Percentiles rank a stretch among this genome's conserved stretches.
These are phyloP conservation scores for Talaromyces thailandensis DNA, from an alignment of 495 filamentous ascomycete species.

Conservation along the genomic window DNA sequence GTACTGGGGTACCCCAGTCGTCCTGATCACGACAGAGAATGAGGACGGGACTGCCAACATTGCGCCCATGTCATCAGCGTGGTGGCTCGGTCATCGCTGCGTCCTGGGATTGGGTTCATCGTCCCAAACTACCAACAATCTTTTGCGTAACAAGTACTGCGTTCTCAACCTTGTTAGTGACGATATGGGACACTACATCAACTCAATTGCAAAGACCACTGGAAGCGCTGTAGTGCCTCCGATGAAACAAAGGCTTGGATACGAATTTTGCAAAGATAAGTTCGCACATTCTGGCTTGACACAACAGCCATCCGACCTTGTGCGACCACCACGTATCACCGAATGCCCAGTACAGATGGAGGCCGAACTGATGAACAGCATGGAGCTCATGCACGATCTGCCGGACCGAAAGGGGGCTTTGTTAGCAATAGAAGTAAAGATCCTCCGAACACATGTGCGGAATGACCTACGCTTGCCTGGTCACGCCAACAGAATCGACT, in stretches of 20 bases:
- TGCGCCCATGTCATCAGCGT: slow-evolving; percentile 35
- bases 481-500: not conserved
- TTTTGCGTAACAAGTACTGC: slow-evolving; percentile 32
- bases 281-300: slow-evolving; percentile 23
- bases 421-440: slow-evolving; percentile 21
- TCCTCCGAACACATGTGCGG: slow-evolving; percentile 16
- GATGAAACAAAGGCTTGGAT: slow-evolving; percentile 17
- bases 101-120: slow-evolving; percentile 28
- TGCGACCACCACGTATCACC: not conserved
- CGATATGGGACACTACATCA: slow-evolving; percentile 25
- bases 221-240: slow-evolving; percentile 19
- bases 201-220: slow-evolving; percentile 31
- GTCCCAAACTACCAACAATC: slow-evolving; percentile 33
- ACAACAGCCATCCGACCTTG: slow-evolving; percentile 16
- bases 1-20: slow-evolving; percentile 36
- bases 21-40: slow-evolving; percentile 33
- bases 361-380: slow-evolving; percentile 21
- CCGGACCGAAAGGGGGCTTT: slow-evolving; percentile 13
- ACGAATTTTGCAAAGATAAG: slow-evolving; percentile 32
- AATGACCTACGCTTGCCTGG: not conserved
- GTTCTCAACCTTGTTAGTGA: slow-evolving; percentile 35
- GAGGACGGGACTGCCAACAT: slow-evolving; percentile 33
- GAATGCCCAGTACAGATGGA: slow-evolving; percentile 15
- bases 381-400: slow-evolving; percentile 23
- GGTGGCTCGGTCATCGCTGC: slow-evolving; percentile 37